phyloP scores from a whole-genome alignment of 140 eudicot genomes.

The Senecio squalidus region DNA sequence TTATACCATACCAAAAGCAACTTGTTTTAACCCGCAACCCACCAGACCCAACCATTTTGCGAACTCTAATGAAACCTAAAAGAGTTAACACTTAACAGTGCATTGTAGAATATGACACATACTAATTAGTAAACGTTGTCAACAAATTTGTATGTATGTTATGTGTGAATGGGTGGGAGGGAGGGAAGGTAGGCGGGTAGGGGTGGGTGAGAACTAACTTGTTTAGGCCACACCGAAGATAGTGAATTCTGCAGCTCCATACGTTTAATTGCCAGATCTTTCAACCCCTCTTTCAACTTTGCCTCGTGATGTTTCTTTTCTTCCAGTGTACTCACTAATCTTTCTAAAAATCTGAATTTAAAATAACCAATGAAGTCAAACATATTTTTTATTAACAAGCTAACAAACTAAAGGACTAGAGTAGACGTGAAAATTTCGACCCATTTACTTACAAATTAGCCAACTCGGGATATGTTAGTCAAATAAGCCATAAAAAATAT shows the following conservation, averaged over 20 bases:
- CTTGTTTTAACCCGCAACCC: too few relatives aligned
- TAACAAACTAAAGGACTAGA: not conserved
- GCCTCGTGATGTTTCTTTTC: slow-evolving; percentile 93
- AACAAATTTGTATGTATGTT: too few relatives aligned
- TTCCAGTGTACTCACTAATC: slow-evolving; percentile 78
- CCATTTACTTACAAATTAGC: too few relatives aligned
- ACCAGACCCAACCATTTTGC: too few relatives aligned
- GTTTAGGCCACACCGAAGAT: slow-evolving; percentile 94
- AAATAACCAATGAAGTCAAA: not conserved
- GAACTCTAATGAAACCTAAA: not conserved
- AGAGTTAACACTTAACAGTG: not conserved
- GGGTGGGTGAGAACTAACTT: slow-evolving; percentile 44
- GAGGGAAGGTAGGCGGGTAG: not conserved
- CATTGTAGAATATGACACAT: not conserved
- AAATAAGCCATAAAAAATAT: too few relatives aligned
- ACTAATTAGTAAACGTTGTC: not conserved
- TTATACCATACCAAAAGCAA: too few relatives aligned
- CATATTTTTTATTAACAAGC: not conserved
- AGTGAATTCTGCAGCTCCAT: slow-evolving; percentile 87
- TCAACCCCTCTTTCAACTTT: slow-evolving; percentile 84
- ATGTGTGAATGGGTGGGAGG: not conserved
- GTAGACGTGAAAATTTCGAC: not conserved
- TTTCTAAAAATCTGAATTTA: slow-evolving; percentile 71
- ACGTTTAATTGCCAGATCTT: slow-evolving; percentile 72
- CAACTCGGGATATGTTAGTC: too few relatives aligned